Evolutionary conservation across 345 rosid genomes (phyloP).

Genomic region (Melastoma malabathricum): DNA sequence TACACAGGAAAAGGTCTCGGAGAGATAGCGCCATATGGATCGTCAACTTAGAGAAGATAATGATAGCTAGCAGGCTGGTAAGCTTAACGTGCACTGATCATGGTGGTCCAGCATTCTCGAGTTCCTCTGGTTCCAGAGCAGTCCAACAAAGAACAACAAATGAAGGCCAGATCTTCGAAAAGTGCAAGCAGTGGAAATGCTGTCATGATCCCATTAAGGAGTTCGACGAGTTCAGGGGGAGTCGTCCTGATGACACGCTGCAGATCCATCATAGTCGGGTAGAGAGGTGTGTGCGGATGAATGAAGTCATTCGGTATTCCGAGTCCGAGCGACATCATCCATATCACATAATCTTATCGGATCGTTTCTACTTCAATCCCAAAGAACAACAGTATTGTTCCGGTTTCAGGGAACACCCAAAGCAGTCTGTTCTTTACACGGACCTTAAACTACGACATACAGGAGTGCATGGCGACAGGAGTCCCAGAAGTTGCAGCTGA

Average conservation of each 20-base stretch:
- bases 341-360: too few species aligned
- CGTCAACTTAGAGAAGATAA: neutral
- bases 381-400: too few species aligned
- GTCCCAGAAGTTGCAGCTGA: too few species aligned
- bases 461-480: too few species aligned
- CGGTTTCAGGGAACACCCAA: too few species aligned
- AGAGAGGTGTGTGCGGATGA: neutral
- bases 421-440: too few species aligned
- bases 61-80: neutral
- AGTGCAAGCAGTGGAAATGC: constrained; percentile 83
- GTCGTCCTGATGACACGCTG: constrained; percentile 88
- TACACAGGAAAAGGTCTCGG: too few species aligned
- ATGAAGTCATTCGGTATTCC: neutral
- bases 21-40: neutral
- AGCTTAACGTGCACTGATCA: neutral
- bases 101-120: constrained; percentile 8
- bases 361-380: too few species aligned
- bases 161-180: constrained; percentile 34
- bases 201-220: constrained; percentile 77
- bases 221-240: constrained; percentile 85
- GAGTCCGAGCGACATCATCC: too few species aligned
- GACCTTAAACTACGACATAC: too few species aligned
- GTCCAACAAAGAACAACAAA: constrained; percentile 39
- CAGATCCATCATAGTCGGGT: constrained; percentile 21
- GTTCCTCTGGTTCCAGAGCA: constrained; percentile 56